Base-by-base conservation (phyloP, 129 eudicot species). In the Saussurea involucrata region DNA sequence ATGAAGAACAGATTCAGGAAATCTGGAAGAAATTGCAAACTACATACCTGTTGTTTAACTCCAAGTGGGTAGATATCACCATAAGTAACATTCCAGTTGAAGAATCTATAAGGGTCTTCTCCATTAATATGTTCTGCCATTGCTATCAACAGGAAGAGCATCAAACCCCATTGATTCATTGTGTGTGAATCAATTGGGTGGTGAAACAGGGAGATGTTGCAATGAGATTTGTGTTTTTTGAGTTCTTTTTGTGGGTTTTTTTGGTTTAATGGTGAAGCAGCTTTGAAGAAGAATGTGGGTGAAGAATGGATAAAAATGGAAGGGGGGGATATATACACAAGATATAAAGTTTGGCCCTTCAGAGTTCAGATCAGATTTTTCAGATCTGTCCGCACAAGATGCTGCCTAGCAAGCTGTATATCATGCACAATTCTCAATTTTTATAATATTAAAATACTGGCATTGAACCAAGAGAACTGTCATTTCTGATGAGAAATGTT, bases 41-140 rank as follows among this genome's bases (percentile, higher is more conserved):
- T 40, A 36, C n/a, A 21, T 60, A 84, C 94, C 90, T 84, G 88
- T 55, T 89, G 94, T 63, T 84, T 86, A 31, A 86, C 87, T 58
- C 94, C 94, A 63, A 89, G 90, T 36, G 94, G 94, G 57, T 84
- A 86, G 27, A 89, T 89, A 37, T 89, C 94, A 77, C 94, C 94
- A 74, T 84, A 89, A 73, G 94, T 84, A n/a, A 89, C 83, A 78
- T 89, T 89, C 94, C 94, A 89, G 18, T 74, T 78, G 36, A 84
- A 89, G 61, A 84, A 89, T 20, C 78, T 80, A 33, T 89, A 89
- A 5, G 94, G 89, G 57, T 86, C 90, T 82, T 89, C 94, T 6
- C 76, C 88, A 36, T 69, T 79, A 7, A 71, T 78, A 25, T 6
- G 37, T 17, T 76, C n/a, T 3, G 66, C 44, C 11, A 66, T 11